These are phyloP conservation scores for Aspergillus steynii DNA, from an alignment of 495 filamentous ascomycete genomes.

Conservation along the genomic window DNA sequence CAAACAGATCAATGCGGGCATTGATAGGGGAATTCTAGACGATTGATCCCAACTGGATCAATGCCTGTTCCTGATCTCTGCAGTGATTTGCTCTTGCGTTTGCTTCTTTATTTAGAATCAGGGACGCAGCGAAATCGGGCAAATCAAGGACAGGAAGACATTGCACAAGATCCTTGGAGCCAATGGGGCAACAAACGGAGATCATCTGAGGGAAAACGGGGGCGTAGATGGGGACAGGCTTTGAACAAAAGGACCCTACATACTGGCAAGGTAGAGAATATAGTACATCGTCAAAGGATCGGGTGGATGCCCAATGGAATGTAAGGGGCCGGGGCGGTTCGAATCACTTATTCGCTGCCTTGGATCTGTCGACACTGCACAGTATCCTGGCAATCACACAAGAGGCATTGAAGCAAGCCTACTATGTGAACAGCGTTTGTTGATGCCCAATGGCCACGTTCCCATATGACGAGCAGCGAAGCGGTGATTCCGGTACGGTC, in stretches of 20 bases:
- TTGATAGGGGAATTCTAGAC: not conserved
- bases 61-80: not conserved
- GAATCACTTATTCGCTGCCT: conserved; percentile 27
- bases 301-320: conserved; percentile 23
- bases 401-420: conserved; percentile 30
- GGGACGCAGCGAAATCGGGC: not conserved
- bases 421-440: conserved; percentile 23
- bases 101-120: not conserved
- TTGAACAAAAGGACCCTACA: conserved; percentile 29
- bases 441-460: conserved; percentile 37
- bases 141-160: not conserved
- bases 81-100: not conserved
- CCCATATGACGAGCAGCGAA: conserved; percentile 12
- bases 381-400: conserved; percentile 33
- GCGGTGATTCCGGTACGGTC: conserved; percentile 16
- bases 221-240: conserved; percentile 2
- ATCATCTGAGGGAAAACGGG: conserved; percentile 2
- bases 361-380: conserved; percentile 30
- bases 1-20: not conserved
- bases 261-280: conserved; percentile 69
- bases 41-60: not conserved
- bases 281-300: conserved; percentile 56
- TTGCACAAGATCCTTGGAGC: conserved; percentile 3
- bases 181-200: not conserved
- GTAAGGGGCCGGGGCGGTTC: conserved; percentile 20